A percentile compares a stretch with the other conserved stretches of the same genome.
These are phyloP conservation scores for Colletotrichum sp. DNA, from an alignment of 2,329 filamentous ascomycete genomes.

Conservation along the genomic window DNA sequence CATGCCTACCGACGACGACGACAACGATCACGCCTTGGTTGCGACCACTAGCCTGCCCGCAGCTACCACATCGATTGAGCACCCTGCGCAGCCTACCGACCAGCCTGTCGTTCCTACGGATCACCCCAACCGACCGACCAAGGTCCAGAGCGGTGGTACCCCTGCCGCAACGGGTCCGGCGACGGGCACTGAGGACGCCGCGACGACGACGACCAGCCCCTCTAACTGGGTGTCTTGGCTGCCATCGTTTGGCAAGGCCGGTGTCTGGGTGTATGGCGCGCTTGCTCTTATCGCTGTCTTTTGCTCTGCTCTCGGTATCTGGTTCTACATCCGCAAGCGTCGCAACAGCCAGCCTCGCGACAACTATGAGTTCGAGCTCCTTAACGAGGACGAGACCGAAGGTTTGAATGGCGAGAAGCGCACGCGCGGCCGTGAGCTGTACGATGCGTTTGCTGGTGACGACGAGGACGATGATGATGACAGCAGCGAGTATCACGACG, in stretches of 20 bases:
- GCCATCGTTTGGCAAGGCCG: conserved; percentile 87
- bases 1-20: conserved; percentile 82
- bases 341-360: conserved; percentile 78
- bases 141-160: conserved; percentile 40
- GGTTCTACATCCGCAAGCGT: conserved; percentile 80
- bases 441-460: conserved; percentile 95
- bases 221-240: conserved; percentile 84
- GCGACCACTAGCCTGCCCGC: conserved; percentile 61
- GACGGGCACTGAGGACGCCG: conserved; percentile 33
- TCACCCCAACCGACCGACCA: conserved; percentile 68
- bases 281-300: conserved; percentile 85
- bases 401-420: conserved; percentile 58
- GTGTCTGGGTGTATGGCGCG: conserved; percentile 92
- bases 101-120: conserved; percentile 61
- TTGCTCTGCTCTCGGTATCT: conserved; percentile 79
- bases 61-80: conserved; percentile 67
- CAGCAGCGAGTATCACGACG: conserved; percentile 41
- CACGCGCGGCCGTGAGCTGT: conserved; percentile 83
- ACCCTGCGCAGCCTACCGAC: conserved; percentile 46
- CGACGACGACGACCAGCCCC: conserved; percentile 57
- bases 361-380: conserved; percentile 92
- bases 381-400: conserved; percentile 80
- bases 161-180: conserved; percentile 33
- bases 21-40: conserved; percentile 77
- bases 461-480: conserved; percentile 73